A percentile compares a stretch with the other conserved stretches of the same genome.
These are phyloP conservation scores for Barnettozyma pratensis DNA, from an alignment of 805 yeast species.

Conservation along the genomic window DNA sequence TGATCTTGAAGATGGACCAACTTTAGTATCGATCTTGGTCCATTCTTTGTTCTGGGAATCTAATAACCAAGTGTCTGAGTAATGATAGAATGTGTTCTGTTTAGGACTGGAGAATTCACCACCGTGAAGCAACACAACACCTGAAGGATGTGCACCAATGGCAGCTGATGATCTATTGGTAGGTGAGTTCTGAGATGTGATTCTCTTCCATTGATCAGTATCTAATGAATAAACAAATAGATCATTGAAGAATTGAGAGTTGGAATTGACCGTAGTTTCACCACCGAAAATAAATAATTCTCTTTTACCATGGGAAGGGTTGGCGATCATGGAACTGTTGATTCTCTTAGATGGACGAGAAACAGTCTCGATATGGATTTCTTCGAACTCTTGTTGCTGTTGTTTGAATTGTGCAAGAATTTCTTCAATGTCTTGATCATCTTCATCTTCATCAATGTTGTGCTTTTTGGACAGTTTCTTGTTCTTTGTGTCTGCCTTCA, in stretches of 20 bases:
- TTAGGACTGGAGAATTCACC: slow-evolving; percentile 97
- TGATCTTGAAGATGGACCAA: slow-evolving; percentile 79
- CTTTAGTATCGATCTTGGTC: slow-evolving; percentile 76
- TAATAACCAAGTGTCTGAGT: slow-evolving; percentile 92
- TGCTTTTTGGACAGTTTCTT: slow-evolving; percentile 71
- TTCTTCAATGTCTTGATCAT: slow-evolving; percentile 82
- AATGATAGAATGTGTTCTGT: slow-evolving; percentile 92
- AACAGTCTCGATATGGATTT: slow-evolving; percentile 55
- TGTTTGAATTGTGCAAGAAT: slow-evolving; percentile 70
- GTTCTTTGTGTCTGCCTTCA: slow-evolving; percentile 68
- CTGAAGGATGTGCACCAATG: slow-evolving; percentile 89
- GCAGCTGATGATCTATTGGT: slow-evolving; percentile 92
- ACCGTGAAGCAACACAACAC: slow-evolving; percentile 81
- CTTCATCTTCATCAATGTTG: slow-evolving; percentile 81
- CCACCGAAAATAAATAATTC: slow-evolving; percentile 91
- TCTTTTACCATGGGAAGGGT: slow-evolving; percentile 66
- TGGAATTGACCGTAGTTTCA: slow-evolving; percentile 49
- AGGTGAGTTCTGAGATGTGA: slow-evolving; percentile 81
- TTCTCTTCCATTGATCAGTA: slow-evolving; percentile 74
- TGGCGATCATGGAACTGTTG: slow-evolving; percentile 69
- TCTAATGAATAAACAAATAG: slow-evolving; percentile 68
- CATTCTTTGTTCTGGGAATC: slow-evolving; percentile 84
- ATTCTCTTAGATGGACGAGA: slow-evolving; percentile 63
- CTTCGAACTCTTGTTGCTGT: slow-evolving; percentile 76
- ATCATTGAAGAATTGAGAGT: slow-evolving; percentile 77